Evolutionary conservation across 441 rosid genomes (phyloP), one percentile per base, ranked within the genome.

Genomic region (Isatis lusitanica): DNA sequence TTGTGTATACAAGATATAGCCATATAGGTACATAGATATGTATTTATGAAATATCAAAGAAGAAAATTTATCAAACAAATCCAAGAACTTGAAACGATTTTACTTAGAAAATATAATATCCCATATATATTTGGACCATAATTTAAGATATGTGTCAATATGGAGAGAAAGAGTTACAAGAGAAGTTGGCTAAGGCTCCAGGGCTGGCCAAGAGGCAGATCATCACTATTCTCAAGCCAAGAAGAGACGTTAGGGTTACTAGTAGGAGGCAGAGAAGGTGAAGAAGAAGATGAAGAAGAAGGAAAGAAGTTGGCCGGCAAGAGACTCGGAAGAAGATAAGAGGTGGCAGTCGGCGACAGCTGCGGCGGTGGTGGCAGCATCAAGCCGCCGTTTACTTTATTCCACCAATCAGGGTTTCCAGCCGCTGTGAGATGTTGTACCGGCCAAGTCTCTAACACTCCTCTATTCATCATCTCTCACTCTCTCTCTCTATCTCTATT

Each of bases 341-440:
- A 70, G 75, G 58, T 62, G 78, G 64, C 58, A 74, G 57, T 12
- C 11, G 66, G 74, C 9, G 52, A 83, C 74, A 74, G 88, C 46
- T 80, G 66, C 58, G 78, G 80, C 26, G 82, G 13, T 5, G 83
- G 8, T 5, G 87, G 83, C 31, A 83, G 90, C 66, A 85, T 81
- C 79, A 81, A 85, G 63, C 71, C 77, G 42, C 39, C 78, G 70
- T 76, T 85, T 70, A 81, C 83, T 58, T 77, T 82, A 9, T 38
- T 48, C 91, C 93, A 90, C 87, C 81, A 81, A 64, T 81, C 88
- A 80, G 85, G 91, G 90, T 87, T 92, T 63, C 87, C 90, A 63
- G 88, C 88, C 46, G 82, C 80, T 83, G 84, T 83, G 86, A 92
- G 77, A 48, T 89, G 90, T 66, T 84, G 88, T 64, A 87, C 90